These are phyloP conservation scores for Colletotrichum siamense DNA, from an alignment of 2,329 filamentous ascomycete species.

Conservation along the genomic window DNA sequence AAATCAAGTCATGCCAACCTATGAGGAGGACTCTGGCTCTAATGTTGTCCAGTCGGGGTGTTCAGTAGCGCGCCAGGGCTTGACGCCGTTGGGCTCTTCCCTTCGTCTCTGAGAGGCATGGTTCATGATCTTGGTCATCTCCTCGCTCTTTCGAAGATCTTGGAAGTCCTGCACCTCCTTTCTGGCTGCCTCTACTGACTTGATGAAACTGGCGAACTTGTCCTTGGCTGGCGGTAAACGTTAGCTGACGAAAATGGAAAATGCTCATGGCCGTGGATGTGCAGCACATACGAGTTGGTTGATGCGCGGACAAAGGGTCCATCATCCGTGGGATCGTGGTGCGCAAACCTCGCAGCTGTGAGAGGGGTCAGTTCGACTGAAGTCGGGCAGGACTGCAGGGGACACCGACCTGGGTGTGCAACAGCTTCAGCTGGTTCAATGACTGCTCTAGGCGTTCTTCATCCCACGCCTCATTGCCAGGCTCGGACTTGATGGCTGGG, in stretches of 20 bases:
- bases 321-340: slow-evolving; percentile 56
- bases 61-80: slow-evolving; percentile 63
- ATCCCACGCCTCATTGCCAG: slow-evolving; percentile 42
- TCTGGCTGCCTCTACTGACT: slow-evolving; percentile 51
- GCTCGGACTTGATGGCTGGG: slow-evolving; percentile 1
- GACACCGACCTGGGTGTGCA: slow-evolving; percentile 57
- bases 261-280: background rate
- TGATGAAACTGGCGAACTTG: slow-evolving; percentile 52
- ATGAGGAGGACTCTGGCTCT: background rate
- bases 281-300: slow-evolving; percentile 53
- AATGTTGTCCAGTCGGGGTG: slow-evolving; percentile 59
- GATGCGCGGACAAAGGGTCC: slow-evolving; percentile 55
- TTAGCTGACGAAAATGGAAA: background rate
- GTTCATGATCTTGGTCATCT: slow-evolving; percentile 55
- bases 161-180: slow-evolving; percentile 59
- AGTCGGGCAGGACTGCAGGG: background rate
- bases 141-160: slow-evolving; percentile 50
- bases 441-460: slow-evolving; percentile 56
- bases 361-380: slow-evolving; percentile 4
- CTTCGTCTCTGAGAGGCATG: slow-evolving; percentile 58
- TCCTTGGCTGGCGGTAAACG: slow-evolving; percentile 50
- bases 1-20: background rate
- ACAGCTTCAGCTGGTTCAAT: slow-evolving; percentile 55
- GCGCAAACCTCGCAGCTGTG: slow-evolving; percentile 51
- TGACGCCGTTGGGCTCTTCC: slow-evolving; percentile 61